Evolutionary conservation across 257 asterid species (phyloP).

Genomic region (Scutellaria galericulata): DNA sequence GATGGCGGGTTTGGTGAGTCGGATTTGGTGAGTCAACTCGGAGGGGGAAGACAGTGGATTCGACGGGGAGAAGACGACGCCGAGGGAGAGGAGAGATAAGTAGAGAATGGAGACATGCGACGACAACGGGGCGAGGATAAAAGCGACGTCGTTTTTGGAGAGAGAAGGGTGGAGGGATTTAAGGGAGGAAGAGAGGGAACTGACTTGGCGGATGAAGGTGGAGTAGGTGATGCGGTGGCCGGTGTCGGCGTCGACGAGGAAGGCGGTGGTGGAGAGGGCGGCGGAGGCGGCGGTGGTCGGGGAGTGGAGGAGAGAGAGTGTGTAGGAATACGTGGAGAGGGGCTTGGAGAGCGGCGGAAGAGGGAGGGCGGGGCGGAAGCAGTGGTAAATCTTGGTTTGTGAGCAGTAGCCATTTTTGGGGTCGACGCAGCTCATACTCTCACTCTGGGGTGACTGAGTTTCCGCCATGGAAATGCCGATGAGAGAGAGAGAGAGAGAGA

Average conservation of each 20-base stretch:
- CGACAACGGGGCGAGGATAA: slow-evolving; percentile 74
- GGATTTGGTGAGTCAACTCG: slow-evolving; percentile 69
- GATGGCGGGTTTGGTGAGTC: slow-evolving; percentile 62
- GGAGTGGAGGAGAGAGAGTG: slow-evolving; percentile 64
- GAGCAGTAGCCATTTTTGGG: slow-evolving; percentile 58
- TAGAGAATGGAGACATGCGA: slow-evolving; percentile 69
- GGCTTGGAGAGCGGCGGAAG: slow-evolving; percentile 65
- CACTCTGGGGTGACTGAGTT: background rate
- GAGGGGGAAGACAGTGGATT: slow-evolving; percentile 66
- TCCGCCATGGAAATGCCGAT: slow-evolving; percentile 45
- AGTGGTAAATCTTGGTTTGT: slow-evolving; percentile 56
- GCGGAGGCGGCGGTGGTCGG: slow-evolving; percentile 49
- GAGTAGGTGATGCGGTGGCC: slow-evolving; percentile 56
- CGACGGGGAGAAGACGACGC: slow-evolving; percentile 73
- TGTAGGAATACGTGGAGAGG: slow-evolving; percentile 52
- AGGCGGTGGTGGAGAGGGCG: slow-evolving; percentile 59
- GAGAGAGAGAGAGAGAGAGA: background rate
- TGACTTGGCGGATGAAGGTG: slow-evolving; percentile 56
- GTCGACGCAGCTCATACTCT: slow-evolving; percentile 31
- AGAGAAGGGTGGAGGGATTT: slow-evolving; percentile 49
- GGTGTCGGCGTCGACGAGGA: slow-evolving; percentile 73
- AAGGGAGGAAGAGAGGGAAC: slow-evolving; percentile 62
- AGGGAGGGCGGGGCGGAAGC: slow-evolving; percentile 56
- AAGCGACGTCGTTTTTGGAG: slow-evolving; percentile 64
- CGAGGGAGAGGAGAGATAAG: slow-evolving; percentile 80